These are phyloP conservation scores for Collybia sordida DNA, from an alignment of 768 basidiomycete species.

Conservation along the genomic window DNA sequence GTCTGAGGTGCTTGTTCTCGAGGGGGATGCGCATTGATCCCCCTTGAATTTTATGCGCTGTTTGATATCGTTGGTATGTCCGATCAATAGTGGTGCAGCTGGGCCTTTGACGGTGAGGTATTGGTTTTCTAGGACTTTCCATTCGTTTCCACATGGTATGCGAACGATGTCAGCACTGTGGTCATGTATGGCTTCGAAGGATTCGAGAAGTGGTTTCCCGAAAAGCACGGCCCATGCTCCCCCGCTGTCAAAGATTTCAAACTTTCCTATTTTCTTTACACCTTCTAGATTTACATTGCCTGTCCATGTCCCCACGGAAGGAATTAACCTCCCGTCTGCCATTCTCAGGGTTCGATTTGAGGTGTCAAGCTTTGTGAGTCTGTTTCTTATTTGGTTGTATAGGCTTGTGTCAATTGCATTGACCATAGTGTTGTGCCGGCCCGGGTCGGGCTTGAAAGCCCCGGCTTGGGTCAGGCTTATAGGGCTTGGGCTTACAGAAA, in stretches of 20 bases:
- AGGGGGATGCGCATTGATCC: conserved; percentile 11
- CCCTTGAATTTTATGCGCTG: conserved; percentile 11
- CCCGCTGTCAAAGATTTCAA: conserved; percentile 25
- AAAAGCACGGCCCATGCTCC: conserved; percentile 24
- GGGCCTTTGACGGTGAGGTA: not conserved
- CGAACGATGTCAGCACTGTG: conserved; percentile 15
- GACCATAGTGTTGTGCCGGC: too few relatives aligned
- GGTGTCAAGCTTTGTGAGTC: not conserved
- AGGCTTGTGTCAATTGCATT: not conserved
- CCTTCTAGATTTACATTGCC: conserved; percentile 3
- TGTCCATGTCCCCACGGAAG: conserved; percentile 7
- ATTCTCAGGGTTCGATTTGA: conserved; percentile 15
- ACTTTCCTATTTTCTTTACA: conserved; percentile 3
- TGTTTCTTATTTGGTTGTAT: not conserved
- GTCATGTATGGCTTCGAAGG: conserved; percentile 22
- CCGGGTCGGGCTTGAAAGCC: too few relatives aligned
- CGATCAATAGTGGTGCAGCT: conserved; percentile 1
- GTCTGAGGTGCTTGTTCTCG: too few relatives aligned
- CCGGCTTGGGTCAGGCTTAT: too few relatives aligned
- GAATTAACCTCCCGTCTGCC: conserved; percentile 20
- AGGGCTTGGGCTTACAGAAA: too few relatives aligned
- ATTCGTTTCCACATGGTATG: not conserved
- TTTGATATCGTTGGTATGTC: conserved; percentile 9
- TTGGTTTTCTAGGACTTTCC: conserved; percentile 1
- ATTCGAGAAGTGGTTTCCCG: conserved; percentile 26